Evolutionary conservation across 345 rosid genomes (phyloP), one percentile per base, ranked within the genome.

Genomic region (Hypericum perforatum): DNA sequence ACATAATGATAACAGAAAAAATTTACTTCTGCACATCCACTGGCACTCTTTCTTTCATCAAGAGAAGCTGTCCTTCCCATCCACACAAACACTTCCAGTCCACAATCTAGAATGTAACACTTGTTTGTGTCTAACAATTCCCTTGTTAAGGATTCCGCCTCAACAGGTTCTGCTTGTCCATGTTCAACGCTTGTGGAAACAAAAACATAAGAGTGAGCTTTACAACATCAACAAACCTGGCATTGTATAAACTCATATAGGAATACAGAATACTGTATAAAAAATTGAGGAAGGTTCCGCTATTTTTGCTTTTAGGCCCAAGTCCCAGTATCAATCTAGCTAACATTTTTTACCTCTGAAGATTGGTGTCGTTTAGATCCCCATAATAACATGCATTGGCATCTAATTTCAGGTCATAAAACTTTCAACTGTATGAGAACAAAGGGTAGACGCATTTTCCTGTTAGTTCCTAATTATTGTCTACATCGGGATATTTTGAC

Each of bases 21-120:
- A 47, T 81, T 76, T 65, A 82, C 97, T 73, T 89, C 97, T 37
- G 76, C 60, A 55, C 72, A 78, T 58, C 86, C 77, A 61, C 77
- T 82, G 45, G 89, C 71, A 56, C 70, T 77, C 75, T 84, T 89
- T 55, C 92, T 64, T 58, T 85, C 95, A 2, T 79, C 76, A 43
- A 89, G 44, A 11, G 71, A 60, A 61, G 89, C 81, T 57, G 56
- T 73, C 75, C 82, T 78, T 59, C 97, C 97, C 85, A 79, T 76
- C 97, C 97, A 89, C 47, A 89, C 82, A 67, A 81, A 89, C 60
- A 74, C 74, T 59, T 81, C 92, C 47, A 62, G 52, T 15, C 68
- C 73, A 59, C 80, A 78, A 36, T 89, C 95, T 71, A 89, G 69
- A 86, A 89, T 70, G 66, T 82, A 89, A 63, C 92, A 82, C 78